Evolutionary conservation across 129 eudicot species (phyloP).

Genomic region (Deinandra increscens): DNA sequence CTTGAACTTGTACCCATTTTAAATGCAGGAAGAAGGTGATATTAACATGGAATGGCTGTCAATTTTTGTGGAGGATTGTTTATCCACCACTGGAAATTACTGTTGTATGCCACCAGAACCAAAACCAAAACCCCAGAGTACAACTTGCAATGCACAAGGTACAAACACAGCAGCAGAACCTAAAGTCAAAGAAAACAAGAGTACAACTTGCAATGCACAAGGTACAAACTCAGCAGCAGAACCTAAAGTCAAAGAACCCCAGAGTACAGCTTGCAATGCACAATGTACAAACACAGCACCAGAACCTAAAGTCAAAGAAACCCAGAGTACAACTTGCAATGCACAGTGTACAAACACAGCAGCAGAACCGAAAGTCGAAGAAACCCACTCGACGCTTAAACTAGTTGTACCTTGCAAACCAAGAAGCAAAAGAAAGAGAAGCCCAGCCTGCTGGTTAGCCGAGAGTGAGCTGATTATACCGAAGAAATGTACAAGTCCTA

Average conservation of each 20-base stretch:
- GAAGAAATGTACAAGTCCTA: slow-evolving; percentile 26
- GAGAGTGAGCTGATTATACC: slow-evolving; percentile 39
- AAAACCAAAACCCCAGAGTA: slow-evolving; percentile 32
- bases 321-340: no score
- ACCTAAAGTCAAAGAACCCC: slow-evolving; percentile 30
- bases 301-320: neutral
- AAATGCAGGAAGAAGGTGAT: slow-evolving; percentile 48
- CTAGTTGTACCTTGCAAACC: slow-evolving; percentile 41
- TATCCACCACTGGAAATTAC: slow-evolving; percentile 46
- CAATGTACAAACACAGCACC: slow-evolving; percentile 18
- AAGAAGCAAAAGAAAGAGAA: slow-evolving; percentile 28
- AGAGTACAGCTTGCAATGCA: slow-evolving; percentile 19
- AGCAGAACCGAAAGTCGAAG: slow-evolving; percentile 11
- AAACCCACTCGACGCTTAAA: slow-evolving; percentile 30
- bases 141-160: slow-evolving; percentile 15
- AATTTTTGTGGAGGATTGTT: slow-evolving; percentile 56
- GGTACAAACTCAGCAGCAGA: no score
- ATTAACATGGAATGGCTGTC: slow-evolving; percentile 64
- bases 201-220: no score
- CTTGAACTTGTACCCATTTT: neutral
- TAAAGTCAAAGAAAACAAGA: neutral
- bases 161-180: slow-evolving; percentile 24
- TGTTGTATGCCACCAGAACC: slow-evolving; percentile 33
- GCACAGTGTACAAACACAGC: no score
- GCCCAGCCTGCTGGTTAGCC: slow-evolving; percentile 45